Base-by-base conservation (phyloP, 2,329 filamentous ascomycete species). In the Plectosphaerella plurivora region DNA sequence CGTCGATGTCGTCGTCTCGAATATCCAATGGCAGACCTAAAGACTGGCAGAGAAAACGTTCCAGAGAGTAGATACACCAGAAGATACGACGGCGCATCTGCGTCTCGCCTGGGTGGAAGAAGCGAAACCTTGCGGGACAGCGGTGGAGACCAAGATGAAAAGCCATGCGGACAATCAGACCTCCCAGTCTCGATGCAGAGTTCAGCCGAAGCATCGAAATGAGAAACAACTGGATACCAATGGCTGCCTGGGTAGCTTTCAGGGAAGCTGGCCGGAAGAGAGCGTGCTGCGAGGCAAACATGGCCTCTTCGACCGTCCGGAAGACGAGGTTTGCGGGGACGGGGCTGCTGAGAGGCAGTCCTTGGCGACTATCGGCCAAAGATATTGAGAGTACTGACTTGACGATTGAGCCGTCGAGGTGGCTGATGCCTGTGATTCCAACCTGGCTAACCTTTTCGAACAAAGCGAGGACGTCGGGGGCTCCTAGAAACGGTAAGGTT, bases 121-220 rank as follows among this genome's bases (percentile, higher is more conserved):
- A 75, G 0, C 73, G 66, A 52, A 74, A 83, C 1, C 80, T 71
- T 5, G 69, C 68, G 1, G 80, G 79, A 51, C 81, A 84, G 3
- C 80, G 73, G 63, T 84, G 80, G n/a, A 84, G 69, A 0, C 80
- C 80, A 2, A 83, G 64, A 46, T 83, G 79, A 45, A 78, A 80
- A 1, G 78, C 75, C 60, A 81, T 79, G 5, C 79, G 73, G 7
- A 77, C 75, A 5, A 83, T 73, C 2, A 81, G 63, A 0, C 81
- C 81, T 0, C 80, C 78, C 1, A 83, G 59, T 4, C 79, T 72
- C 1, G 79, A 83, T 1, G 81, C 81, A 14, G 78, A 76, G 54
- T 82, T 82, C 9, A 82, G 68, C 5, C 78, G 75, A 7, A 83
- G 67, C 66, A 82, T 79, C 0, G 78, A 81, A 1, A 79, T 69